These are phyloP conservation scores for Populus tomentosa DNA, from an alignment of 441 rosid genomes.

Conservation along the genomic window DNA sequence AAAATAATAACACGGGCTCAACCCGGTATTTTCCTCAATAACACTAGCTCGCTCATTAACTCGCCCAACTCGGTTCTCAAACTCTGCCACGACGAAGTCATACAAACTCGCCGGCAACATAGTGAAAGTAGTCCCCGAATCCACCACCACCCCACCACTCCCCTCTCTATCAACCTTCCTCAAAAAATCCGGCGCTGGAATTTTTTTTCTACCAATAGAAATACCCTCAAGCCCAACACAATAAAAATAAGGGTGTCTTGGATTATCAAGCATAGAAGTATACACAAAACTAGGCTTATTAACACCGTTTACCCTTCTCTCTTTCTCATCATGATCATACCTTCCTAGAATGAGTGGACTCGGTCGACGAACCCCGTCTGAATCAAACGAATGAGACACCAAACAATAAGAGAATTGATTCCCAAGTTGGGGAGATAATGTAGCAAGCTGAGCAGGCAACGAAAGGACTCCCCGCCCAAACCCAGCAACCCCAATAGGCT, in stretches of 20 bases:
- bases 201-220: constrained; percentile 59
- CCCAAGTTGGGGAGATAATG: constrained; percentile 61
- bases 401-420: constrained; percentile 83
- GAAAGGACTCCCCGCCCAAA: constrained; percentile 84
- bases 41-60: constrained; percentile 50
- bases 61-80: constrained; percentile 55
- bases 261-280: constrained; percentile 65
- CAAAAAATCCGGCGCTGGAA: constrained; percentile 63
- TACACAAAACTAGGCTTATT: constrained; percentile 36
- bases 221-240: constrained; percentile 74
- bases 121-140: constrained; percentile 91
- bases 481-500: constrained; percentile 91
- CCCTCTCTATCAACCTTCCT: constrained; percentile 49
- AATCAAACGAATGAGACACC: constrained; percentile 81
- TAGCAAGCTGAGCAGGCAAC: constrained; percentile 70
- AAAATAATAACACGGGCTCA: constrained; percentile 71
- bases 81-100: constrained; percentile 53
- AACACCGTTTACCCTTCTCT: constrained; percentile 25
- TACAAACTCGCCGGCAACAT: constrained; percentile 76
- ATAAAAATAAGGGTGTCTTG: constrained; percentile 78
- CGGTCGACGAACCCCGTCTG: constrained; percentile 53
- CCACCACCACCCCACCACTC: constrained; percentile 85
- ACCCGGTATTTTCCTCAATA: constrained; percentile 62
- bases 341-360: constrained; percentile 95
- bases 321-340: constrained; percentile 43